Conservation (phyloP, 208 protist species). For the Trypanosoma vivax region DNA sequence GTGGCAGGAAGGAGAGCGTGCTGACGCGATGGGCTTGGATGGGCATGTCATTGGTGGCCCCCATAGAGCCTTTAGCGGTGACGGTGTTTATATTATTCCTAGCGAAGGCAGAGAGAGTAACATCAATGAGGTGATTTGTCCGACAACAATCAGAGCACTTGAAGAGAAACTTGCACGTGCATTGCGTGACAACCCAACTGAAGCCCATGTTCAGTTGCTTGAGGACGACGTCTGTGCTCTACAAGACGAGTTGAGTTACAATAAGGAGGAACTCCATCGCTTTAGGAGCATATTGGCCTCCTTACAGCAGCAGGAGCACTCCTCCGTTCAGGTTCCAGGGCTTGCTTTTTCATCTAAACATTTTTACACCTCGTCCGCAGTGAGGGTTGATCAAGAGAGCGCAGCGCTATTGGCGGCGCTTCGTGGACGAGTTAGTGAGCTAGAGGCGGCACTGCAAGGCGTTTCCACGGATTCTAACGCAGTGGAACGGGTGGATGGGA, state of each 20-base stretch:
- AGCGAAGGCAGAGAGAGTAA: not conserved
- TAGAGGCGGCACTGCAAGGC: conserved; percentile 3
- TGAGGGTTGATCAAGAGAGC: not conserved
- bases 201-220: conserved; percentile 10
- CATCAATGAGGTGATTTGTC: not conserved
- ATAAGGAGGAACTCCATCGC: conserved; percentile 11
- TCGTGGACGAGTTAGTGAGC: conserved; percentile 15
- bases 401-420: conserved; percentile 17
- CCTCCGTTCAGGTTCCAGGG: too few relatives aligned
- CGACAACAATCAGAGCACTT: not conserved
- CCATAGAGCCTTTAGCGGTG: too few relatives aligned
- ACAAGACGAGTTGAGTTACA: conserved; percentile 10
- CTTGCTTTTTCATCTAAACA: too few relatives aligned
- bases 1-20: too few relatives aligned
- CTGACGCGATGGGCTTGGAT: too few relatives aligned
- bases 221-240: conserved; percentile 11
- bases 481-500: not conserved
- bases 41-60: too few relatives aligned
- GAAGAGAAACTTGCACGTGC: conserved; percentile 2
- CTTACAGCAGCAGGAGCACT: too few relatives aligned
- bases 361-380: conserved; percentile 11
- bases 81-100: too few relatives aligned
- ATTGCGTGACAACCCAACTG: conserved; percentile 15
- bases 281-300: conserved; percentile 7
- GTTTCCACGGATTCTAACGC: too few relatives aligned